These are phyloP conservation scores for Ettlia oleoabundans DNA, from an alignment of 139 green algal genomes.

Conservation along the genomic window DNA sequence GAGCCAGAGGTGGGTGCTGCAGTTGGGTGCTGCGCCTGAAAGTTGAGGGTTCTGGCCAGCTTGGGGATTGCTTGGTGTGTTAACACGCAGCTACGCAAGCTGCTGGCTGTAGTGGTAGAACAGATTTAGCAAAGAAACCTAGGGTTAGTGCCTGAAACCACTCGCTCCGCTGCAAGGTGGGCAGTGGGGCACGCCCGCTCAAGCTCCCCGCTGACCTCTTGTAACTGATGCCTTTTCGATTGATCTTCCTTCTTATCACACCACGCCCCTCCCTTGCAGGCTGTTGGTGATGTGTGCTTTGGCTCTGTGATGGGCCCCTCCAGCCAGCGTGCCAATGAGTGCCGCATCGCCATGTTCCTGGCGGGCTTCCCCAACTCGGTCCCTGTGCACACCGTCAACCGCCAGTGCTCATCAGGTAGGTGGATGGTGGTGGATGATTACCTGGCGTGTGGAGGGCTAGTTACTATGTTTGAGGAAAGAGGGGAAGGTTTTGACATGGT, in stretches of 20 bases:
- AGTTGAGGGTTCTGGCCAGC: neutral
- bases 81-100: neutral
- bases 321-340: slow-evolving; percentile 95
- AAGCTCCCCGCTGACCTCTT: no score
- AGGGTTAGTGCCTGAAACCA: no score
- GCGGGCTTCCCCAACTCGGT: slow-evolving; percentile 94
- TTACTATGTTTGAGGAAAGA: no score
- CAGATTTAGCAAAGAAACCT: no score
- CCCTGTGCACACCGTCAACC: slow-evolving; percentile 96
- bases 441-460: no score
- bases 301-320: slow-evolving; percentile 92
- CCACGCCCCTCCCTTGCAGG: no score
- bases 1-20: slow-evolving; percentile 59
- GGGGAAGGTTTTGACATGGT: no score
- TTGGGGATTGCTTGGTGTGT: neutral
- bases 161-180: no score
- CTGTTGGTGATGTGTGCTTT: slow-evolving; percentile 96
- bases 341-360: slow-evolving; percentile 93
- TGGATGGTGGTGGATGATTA: slow-evolving; percentile 28
- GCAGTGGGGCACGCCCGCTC: no score
- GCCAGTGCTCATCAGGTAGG: slow-evolving; percentile 49
- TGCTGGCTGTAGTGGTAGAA: neutral
- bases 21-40: neutral
- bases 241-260: no score
- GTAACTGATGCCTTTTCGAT: no score